Base-by-base conservation (phyloP, 495 filamentous ascomycete genomes). In the Podospora pseudoanserina region DNA sequence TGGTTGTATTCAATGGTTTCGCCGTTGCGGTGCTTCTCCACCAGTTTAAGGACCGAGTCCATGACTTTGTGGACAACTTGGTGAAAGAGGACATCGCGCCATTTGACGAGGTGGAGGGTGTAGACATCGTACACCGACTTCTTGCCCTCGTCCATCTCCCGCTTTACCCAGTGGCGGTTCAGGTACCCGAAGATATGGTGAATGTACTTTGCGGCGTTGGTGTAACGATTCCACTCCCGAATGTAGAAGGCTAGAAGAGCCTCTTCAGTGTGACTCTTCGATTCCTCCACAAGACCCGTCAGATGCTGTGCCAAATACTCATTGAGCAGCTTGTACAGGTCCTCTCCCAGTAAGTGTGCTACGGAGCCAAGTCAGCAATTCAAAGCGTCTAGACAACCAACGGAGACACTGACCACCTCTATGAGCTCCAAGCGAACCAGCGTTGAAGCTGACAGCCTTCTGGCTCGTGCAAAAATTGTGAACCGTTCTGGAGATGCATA, bases 381-480 rank as follows among this genome's bases (percentile, higher is more conserved):
- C 27, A 9, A 34, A 28, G 70, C 6, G 26, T 18, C 60, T 11
- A 32, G 54, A 20, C 19, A 60, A 19, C 34, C 30, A 5, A 56
- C n/a, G 19, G 39, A 49, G 60, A 44, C 60, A 82, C 84, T 62
- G 80, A 92, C 93, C 93, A 79, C 94, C 94, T 66, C 94, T 86
- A 79, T 95, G 91, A 62, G 88, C 84, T 19, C 77, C 85, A 63
- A 77, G 76, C 27, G 69, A 68, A n/a, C 72, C 78, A 2, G 74
- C 71, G 26, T 60, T 71, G 19, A 82, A 72, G 9, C 78, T 79
- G 34, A 93, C 89, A 2, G 92, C 93, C 78, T 97, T 98, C 76
- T 97, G 96, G 32, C 96, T 97, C 65, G 96, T 98, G 80, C 95
- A 99, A 76, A 99, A 99, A 82, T 99, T 97, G 78, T 99, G 96